phyloP scores from a whole-genome alignment of 257 asterid genomes.

The Gentiana dahurica region DNA sequence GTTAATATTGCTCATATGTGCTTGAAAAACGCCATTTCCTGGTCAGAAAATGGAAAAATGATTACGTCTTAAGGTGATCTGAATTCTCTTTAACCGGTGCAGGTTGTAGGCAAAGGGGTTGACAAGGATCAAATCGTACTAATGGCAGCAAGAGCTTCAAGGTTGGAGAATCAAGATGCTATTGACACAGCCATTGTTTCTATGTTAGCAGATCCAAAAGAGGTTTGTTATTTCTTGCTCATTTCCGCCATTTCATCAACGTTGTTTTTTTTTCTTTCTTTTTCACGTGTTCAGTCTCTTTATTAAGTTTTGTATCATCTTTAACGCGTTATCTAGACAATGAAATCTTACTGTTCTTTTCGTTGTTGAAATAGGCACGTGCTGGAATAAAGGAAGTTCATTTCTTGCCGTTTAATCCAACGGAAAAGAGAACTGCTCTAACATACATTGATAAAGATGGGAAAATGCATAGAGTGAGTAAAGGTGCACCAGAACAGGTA shows the following conservation, averaged over 20 bases:
- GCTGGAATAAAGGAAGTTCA: conserved; percentile 28
- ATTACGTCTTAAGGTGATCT: neutral
- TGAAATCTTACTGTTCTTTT: too few relatives aligned
- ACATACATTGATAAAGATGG: conserved; percentile 26
- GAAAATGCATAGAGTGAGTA: conserved; percentile 30
- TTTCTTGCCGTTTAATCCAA: conserved; percentile 31
- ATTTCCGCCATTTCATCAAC: too few relatives aligned
- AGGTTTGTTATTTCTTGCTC: too few relatives aligned
- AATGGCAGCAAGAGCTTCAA: conserved; percentile 35
- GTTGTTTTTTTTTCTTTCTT: too few relatives aligned
- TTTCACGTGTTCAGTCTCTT: too few relatives aligned
- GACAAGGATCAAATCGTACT: conserved; percentile 24
- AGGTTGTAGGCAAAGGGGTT: conserved; percentile 24
- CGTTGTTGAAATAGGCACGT: conserved; percentile 20
- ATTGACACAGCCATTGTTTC: conserved; percentile 32
- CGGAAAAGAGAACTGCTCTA: conserved; percentile 31
- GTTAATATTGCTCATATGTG: too few relatives aligned
- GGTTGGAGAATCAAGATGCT: conserved; percentile 39
- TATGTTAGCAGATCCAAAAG: conserved; percentile 31
- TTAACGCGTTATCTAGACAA: too few relatives aligned
- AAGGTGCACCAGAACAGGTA: conserved; percentile 40
- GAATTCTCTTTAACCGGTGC: conserved; percentile 1
- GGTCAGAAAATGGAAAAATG: neutral
- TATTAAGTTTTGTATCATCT: too few relatives aligned
- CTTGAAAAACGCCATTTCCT: neutral